These are phyloP conservation scores for Phytophthora syringae DNA, from an alignment of 352 stramenopile genomes.

Conservation along the genomic window DNA sequence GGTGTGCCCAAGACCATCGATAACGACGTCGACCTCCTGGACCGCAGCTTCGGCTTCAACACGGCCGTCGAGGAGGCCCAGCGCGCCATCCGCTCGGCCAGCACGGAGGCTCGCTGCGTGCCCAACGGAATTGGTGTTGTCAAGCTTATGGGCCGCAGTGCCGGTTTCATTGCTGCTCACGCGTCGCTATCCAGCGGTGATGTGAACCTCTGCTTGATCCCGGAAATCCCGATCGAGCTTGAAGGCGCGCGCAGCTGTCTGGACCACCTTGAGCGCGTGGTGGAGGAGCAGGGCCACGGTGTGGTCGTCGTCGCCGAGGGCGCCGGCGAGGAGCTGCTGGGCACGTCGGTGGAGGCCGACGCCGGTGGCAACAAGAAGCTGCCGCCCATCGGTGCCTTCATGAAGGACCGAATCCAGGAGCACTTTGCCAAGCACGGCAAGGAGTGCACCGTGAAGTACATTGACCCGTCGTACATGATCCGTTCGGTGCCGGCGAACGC, in stretches of 20 bases:
- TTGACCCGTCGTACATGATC: slow-evolving; percentile 99
- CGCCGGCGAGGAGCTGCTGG: slow-evolving; percentile 95
- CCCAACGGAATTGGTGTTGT: slow-evolving; percentile 98
- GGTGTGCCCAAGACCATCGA: slow-evolving; percentile 99
- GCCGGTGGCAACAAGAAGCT: slow-evolving; percentile 96
- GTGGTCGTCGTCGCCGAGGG: slow-evolving; percentile 98
- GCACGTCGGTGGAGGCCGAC: slow-evolving; percentile 91
- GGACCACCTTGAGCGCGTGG: slow-evolving; percentile 89
- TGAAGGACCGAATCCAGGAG: slow-evolving; percentile 95
- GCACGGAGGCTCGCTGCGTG: slow-evolving; percentile 95
- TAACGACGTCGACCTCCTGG: slow-evolving; percentile 99
- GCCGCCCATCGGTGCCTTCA: slow-evolving; percentile 95
- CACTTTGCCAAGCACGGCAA: slow-evolving; percentile 93
- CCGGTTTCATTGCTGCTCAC: slow-evolving; percentile 97
- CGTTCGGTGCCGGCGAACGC: slow-evolving; percentile 93
- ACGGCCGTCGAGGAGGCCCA: slow-evolving; percentile 97
- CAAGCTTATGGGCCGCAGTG: slow-evolving; percentile 98
- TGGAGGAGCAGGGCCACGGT: slow-evolving; percentile 96
- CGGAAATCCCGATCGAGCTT: slow-evolving; percentile 97
- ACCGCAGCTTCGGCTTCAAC: slow-evolving; percentile 98
- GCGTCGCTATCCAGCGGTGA: slow-evolving; percentile 97
- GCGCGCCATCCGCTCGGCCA: slow-evolving; percentile 90
- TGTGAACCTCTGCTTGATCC: slow-evolving; percentile 98
- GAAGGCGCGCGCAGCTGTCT: slow-evolving; percentile 92
- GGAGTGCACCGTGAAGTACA: slow-evolving; percentile 96